Base-by-base conservation (phyloP, 768 basidiomycete genomes). In the Megacollybia marginata region DNA sequence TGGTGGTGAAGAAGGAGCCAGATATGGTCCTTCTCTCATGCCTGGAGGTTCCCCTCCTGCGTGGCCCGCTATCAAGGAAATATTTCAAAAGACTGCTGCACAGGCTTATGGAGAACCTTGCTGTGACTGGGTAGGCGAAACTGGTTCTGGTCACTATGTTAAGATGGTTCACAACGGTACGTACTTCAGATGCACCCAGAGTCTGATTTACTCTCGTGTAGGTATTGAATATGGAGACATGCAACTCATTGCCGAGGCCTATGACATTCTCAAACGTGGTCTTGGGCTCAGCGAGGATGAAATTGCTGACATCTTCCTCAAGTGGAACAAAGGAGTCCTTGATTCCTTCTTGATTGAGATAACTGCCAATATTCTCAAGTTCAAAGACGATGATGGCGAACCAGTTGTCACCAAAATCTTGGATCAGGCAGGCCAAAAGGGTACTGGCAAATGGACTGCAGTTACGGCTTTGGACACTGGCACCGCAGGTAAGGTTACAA, bases 181-280 rank as follows among this genome's bases (percentile, higher is more conserved):
- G 64, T 65, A 48, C 46, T 52, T 56, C 23, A 3, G 23, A 28
- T 28, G 38, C 3, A 13, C 18, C 38, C 38, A 40, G 13, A 15
- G 38, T 40, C 38, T 40, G 18, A 8, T 13, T 40, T 8, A 48
- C 44, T 44, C 50, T 46, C 33, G 38, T 56, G 44, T 31, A 94
- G 95, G 95, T 75, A 99, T 99, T 68, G 96, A 99, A 69, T 97
- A 97, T 65, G 94, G 91, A 60, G 96, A 99, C 72, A 99, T 99
- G 96, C 95, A 98, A 69, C 76, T 98, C 64, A 98, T 99, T 57
- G 91, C 92, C 53, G 96, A 99, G 71, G 93, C 92, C 5, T 99
- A 99, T 68, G 95, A 97, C 66, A 96, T 99, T 70, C 84, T 99
- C 65, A 92, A 92, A 77, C 89, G 92, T 58, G 95, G 95, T 54